These are phyloP conservation scores for Effrenium voratum DNA, from an alignment of 73 alveolate species.

Conservation along the genomic window DNA sequence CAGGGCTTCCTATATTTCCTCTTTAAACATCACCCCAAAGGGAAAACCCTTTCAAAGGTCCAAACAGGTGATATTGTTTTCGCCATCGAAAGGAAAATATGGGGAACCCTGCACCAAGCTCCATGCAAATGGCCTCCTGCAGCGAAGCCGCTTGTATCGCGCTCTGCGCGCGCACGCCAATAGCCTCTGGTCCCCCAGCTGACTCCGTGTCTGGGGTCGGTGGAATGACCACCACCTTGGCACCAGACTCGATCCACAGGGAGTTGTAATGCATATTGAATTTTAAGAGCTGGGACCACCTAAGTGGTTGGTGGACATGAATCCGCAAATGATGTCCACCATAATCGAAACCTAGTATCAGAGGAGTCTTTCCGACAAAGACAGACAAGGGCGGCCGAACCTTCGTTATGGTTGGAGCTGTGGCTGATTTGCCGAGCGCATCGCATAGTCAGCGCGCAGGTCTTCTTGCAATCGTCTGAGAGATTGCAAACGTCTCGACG, in stretches of 20 bases:
- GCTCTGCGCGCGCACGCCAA: constrained; percentile 20
- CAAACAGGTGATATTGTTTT: no score
- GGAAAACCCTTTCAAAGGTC: no score
- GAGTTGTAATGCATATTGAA: not conserved
- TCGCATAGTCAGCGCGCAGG: constrained; percentile 44
- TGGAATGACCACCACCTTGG: constrained; percentile 40
- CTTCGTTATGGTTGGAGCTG: no score
- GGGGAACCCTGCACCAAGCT: no score
- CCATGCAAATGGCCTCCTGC: no score
- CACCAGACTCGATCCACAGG: no score
- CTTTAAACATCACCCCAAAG: no score
- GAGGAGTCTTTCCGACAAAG: not conserved
- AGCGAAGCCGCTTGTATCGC: not conserved
- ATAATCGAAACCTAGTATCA: not conserved
- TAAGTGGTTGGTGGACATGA: not conserved
- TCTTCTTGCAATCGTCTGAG: constrained; percentile 8
- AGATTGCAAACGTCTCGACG: constrained; percentile 1
- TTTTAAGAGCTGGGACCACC: not conserved
- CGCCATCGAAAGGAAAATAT: no score
- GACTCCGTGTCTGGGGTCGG: constrained; percentile 41
- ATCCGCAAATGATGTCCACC: not conserved
- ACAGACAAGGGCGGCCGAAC: no score
- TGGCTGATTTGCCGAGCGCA: no score
- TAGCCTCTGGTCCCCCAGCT: constrained; percentile 27
- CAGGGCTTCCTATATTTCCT: no score